Conservation (phyloP, 2,329 filamentous ascomycete genomes). For the Geosmithia putterillii region DNA sequence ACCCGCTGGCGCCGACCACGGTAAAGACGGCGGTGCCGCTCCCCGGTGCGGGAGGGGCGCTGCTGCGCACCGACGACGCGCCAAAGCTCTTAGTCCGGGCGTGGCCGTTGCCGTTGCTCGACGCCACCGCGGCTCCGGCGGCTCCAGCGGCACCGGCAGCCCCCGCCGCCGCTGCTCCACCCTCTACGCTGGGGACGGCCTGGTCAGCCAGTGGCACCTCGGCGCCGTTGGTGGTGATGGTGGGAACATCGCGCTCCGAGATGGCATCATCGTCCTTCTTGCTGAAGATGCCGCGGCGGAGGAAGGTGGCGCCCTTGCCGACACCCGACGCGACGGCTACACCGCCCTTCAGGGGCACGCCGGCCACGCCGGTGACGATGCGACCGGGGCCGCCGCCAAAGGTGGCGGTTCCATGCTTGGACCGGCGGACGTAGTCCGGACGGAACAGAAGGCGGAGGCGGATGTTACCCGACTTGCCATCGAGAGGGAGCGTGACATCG, state of each 20-base stretch:
- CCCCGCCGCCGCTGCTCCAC: too few relatives aligned
- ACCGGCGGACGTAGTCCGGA: slow-evolving; percentile 77
- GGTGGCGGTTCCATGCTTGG: slow-evolving; percentile 81
- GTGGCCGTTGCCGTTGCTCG: slow-evolving; percentile 24
- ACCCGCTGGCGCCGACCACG: slow-evolving; percentile 67
- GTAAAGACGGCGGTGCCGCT: slow-evolving; percentile 70
- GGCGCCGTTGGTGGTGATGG: slow-evolving; percentile 11
- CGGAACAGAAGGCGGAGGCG: slow-evolving; percentile 83
- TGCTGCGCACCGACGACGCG: slow-evolving; percentile 55
- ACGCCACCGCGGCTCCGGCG: too few relatives aligned
- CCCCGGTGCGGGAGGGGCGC: slow-evolving; percentile 46
- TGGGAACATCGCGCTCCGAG: slow-evolving; percentile 30
- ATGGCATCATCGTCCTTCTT: slow-evolving; percentile 53
- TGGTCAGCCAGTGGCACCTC: not conserved
- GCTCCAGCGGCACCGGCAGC: too few relatives aligned
- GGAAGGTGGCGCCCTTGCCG: slow-evolving; percentile 79
- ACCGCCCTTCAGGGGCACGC: slow-evolving; percentile 89
- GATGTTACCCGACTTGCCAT: slow-evolving; percentile 80
- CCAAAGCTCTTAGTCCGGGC: slow-evolving; percentile 45
- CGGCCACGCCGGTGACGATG: slow-evolving; percentile 69
- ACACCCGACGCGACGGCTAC: slow-evolving; percentile 69
- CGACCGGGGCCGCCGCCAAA: slow-evolving; percentile 84
- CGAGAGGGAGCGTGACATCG: slow-evolving; percentile 62
- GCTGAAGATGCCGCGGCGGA: slow-evolving; percentile 71
- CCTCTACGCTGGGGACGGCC: not conserved